Percentiles rank a stretch among this genome's conserved stretches.
Evolutionary conservation across 2,329 filamentous ascomycete genomes (phyloP).

Genomic region (Rhinocladiella similis): DNA sequence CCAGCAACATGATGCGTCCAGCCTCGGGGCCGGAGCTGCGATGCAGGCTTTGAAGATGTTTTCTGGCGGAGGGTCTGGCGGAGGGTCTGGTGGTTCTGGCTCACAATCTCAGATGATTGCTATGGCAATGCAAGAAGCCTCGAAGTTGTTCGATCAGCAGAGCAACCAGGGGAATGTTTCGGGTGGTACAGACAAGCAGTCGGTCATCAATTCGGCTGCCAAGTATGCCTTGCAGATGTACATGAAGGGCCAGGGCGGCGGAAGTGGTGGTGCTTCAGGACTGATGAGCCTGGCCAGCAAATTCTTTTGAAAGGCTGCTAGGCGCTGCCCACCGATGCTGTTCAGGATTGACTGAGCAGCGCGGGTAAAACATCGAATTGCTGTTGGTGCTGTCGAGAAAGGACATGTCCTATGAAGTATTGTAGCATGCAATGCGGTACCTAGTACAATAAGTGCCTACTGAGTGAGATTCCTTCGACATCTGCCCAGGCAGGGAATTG

Average conservation of each 20-base stretch:
- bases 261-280: slow-evolving; percentile 49
- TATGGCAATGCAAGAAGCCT: slow-evolving; percentile 83
- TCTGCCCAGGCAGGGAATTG: too few relatives aligned
- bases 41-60: slow-evolving; percentile 71
- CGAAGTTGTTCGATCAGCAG: slow-evolving; percentile 71
- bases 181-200: slow-evolving; percentile 71
- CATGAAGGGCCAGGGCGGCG: slow-evolving; percentile 69
- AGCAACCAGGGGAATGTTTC: slow-evolving; percentile 55
- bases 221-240: slow-evolving; percentile 92
- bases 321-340: neutral
- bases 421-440: too few relatives aligned
- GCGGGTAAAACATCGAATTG: too few relatives aligned
- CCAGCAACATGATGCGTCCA: slow-evolving; percentile 49
- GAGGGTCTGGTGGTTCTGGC: slow-evolving; percentile 40
- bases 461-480: too few relatives aligned
- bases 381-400: too few relatives aligned
- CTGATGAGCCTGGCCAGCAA: slow-evolving; percentile 62
- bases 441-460: too few relatives aligned
- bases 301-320: slow-evolving; percentile 47
- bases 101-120: slow-evolving; percentile 80
- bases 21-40: slow-evolving; percentile 46
- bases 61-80: slow-evolving; percentile 30
- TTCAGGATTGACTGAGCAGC: too few relatives aligned
- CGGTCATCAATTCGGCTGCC: slow-evolving; percentile 73
- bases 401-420: too few relatives aligned